Percentiles rank a stretch among this genome's conserved stretches.
Evolutionary conservation across 305 asterid species (phyloP).

Genomic region (Stenogyne calaminthoides): DNA sequence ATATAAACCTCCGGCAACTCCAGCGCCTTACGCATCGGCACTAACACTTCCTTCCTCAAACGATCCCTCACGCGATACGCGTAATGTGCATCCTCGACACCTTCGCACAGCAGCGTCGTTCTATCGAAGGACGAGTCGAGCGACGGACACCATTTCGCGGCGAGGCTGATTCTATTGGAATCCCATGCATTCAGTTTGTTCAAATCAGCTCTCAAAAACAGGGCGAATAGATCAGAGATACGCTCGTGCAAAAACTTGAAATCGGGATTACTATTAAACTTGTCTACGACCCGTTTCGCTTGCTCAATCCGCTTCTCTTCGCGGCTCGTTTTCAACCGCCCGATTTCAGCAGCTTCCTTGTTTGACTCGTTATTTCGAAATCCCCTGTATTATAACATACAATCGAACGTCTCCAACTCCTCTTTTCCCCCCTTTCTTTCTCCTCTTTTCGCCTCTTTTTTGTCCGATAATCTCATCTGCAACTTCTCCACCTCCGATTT

Average conservation of each 20-base stretch:
- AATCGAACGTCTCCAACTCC: too few species aligned
- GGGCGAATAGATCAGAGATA: neutral
- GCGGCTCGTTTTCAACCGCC: neutral
- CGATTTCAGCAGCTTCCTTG: neutral
- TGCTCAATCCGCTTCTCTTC: neutral
- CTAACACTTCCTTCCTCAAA: neutral
- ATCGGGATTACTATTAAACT: neutral
- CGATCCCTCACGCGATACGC: constrained; percentile 4
- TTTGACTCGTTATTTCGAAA: neutral
- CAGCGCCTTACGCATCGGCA: neutral
- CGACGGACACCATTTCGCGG: neutral
- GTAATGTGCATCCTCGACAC: neutral
- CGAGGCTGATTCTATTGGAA: neutral
- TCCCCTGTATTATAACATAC: too few species aligned
- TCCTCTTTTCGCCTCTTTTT: too few species aligned
- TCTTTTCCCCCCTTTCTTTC: neutral
- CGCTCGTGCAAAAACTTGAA: neutral
- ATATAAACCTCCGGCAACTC: neutral
- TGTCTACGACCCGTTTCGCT: neutral
- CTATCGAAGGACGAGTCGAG: neutral
- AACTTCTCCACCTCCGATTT: neutral
- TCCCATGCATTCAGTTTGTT: neutral
- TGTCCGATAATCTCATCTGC: neutral
- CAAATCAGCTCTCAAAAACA: neutral
- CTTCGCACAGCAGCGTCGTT: neutral